These are phyloP conservation scores for Rhizopogon vulgaris DNA, from an alignment of 768 basidiomycete species.

Conservation along the genomic window DNA sequence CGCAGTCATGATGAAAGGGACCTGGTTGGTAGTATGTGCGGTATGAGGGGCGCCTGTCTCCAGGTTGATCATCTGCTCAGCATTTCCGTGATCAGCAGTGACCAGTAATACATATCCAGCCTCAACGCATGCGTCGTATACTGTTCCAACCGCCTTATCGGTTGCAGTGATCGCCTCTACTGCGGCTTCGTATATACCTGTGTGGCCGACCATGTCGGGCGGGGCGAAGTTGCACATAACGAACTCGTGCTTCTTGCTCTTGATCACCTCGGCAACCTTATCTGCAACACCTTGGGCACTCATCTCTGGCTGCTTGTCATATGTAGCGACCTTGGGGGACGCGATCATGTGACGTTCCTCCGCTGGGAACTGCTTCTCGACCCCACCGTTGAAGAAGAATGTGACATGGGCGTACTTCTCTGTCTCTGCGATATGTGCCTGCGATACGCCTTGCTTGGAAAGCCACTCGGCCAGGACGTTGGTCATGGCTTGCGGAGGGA, in stretches of 20 bases:
- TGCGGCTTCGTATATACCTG: constrained; percentile 86
- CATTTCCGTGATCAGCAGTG: constrained; percentile 94
- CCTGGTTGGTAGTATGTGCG: constrained; percentile 81
- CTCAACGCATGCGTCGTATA: constrained; percentile 79
- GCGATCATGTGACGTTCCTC: constrained; percentile 87
- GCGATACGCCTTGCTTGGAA: constrained; percentile 68
- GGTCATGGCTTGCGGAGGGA: constrained; percentile 91
- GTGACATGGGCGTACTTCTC: constrained; percentile 98
- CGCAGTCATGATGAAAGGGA: constrained; percentile 86
- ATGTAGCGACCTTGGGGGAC: constrained; percentile 91
- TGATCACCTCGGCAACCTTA: constrained; percentile 85
- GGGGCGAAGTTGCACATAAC: constrained; percentile 99
- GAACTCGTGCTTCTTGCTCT: constrained; percentile 67
- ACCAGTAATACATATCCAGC: constrained; percentile 83
- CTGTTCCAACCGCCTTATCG: constrained; percentile 81
- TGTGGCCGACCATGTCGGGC: constrained; percentile 97
- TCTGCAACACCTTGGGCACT: constrained; percentile 83
- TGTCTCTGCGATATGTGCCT: constrained; percentile 94
- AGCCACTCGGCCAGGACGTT: constrained; percentile 95
- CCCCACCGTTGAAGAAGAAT: constrained; percentile 97
- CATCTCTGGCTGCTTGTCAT: constrained; percentile 90
- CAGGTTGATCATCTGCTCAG: constrained; percentile 87
- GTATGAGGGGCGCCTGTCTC: constrained; percentile 86
- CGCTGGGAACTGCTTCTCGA: constrained; percentile 82
- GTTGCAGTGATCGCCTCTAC: constrained; percentile 85